Evolutionary conservation across 805 yeast species (phyloP).

Genomic region (Yarrowia yakushimensis): DNA sequence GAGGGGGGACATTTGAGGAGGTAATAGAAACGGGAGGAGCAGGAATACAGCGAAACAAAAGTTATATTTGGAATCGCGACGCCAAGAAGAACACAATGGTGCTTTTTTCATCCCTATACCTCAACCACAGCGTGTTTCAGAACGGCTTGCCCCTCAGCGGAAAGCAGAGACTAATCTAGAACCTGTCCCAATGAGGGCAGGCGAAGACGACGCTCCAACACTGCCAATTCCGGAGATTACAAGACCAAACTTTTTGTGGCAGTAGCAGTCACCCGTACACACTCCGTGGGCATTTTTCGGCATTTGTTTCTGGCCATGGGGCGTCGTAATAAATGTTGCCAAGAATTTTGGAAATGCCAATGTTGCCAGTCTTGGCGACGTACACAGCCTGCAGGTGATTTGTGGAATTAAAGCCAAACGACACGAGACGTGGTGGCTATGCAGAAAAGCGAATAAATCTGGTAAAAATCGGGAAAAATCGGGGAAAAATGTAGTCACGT

Average conservation of each 20-base stretch:
- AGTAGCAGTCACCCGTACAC: not conserved
- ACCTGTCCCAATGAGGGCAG: not conserved
- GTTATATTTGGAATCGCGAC: not conserved
- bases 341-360: not conserved
- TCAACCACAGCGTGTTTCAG: not conserved
- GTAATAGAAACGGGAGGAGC: too few species aligned
- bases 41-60: not conserved
- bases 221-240: not conserved
- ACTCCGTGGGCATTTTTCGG: not conserved
- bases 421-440: not conserved
- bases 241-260: not conserved
- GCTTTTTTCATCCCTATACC: not conserved
- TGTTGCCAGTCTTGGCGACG: too few species aligned
- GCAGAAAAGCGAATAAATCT: not conserved
- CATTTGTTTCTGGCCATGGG: not conserved
- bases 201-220: not conserved
- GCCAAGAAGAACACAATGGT: not conserved
- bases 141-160: not conserved
- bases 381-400: slow-evolving; percentile 2
- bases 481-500: not conserved
- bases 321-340: not conserved
- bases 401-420: not conserved
- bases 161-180: not conserved
- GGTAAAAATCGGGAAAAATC: not conserved
- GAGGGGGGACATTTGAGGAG: not conserved